A percentile compares a stretch with the other conserved stretches of the same genome.
These are phyloP conservation scores for Candida buenavistaensis DNA, from an alignment of 1,139 yeast genomes.

Conservation along the genomic window DNA sequence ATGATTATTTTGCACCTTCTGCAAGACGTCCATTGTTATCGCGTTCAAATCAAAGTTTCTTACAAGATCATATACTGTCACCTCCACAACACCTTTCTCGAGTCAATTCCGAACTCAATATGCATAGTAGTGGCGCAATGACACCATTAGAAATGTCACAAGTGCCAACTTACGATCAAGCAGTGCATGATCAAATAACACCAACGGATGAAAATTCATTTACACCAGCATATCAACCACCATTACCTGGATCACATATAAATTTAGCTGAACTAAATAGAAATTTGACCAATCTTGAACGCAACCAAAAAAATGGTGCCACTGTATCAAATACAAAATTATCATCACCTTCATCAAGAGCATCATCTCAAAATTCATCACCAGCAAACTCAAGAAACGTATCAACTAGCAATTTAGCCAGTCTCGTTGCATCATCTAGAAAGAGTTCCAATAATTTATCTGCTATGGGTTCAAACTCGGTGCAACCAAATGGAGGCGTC, in stretches of 20 bases:
- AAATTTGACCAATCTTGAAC: slow-evolving; percentile 10
- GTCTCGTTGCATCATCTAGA: slow-evolving; percentile 4
- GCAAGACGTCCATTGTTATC: slow-evolving; percentile 11
- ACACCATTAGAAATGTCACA: slow-evolving; percentile 41
- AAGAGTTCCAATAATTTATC: slow-evolving; percentile 10
- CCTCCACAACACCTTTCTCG: slow-evolving; percentile 64
- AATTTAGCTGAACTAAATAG: slow-evolving; percentile 28
- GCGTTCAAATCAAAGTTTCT: slow-evolving; percentile 14
- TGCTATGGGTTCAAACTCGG: too few species aligned
- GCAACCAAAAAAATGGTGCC: slow-evolving; percentile 15
- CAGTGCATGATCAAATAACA: slow-evolving; percentile 51
- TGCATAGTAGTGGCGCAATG: slow-evolving; percentile 7
- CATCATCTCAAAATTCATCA: slow-evolving; percentile 26
- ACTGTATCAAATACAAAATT: too few species aligned
- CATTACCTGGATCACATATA: slow-evolving; percentile 46
- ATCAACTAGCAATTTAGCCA: slow-evolving; percentile 24
- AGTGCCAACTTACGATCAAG: slow-evolving; percentile 85
- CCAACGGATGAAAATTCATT: slow-evolving; percentile 39
- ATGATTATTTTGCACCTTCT: slow-evolving; percentile 6
- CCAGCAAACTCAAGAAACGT: slow-evolving; percentile 30
- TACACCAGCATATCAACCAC: slow-evolving; percentile 65
- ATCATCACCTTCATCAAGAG: slow-evolving; percentile 14
- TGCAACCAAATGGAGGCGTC: background rate
- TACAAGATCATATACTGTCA: slow-evolving; percentile 23
- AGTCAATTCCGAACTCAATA: slow-evolving; percentile 44